These are phyloP conservation scores for Linnemannia zychae DNA, from an alignment of 192 early-diverging fungal species.

Conservation along the genomic window DNA sequence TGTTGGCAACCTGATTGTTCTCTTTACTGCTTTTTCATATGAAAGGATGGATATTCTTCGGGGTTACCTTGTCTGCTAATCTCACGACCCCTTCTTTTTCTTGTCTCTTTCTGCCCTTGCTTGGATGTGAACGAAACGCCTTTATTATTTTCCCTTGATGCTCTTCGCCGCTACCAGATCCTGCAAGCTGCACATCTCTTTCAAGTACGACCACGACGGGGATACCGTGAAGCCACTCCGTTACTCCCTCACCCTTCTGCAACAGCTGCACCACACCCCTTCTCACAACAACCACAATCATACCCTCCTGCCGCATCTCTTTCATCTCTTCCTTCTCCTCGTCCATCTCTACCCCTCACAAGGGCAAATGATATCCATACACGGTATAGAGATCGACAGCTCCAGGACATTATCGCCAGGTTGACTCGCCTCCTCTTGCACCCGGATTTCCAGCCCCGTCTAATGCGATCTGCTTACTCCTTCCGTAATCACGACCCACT, in stretches of 20 bases:
- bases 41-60: background rate
- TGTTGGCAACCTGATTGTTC: background rate
- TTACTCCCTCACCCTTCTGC: background rate
- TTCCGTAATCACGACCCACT: constrained; percentile 26
- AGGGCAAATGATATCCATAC: constrained; percentile 18
- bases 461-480: constrained; percentile 48
- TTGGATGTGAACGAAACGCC: background rate
- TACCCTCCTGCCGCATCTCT: background rate
- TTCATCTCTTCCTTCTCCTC: background rate
- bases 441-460: constrained; percentile 40
- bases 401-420: constrained; percentile 28
- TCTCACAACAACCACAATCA: background rate
- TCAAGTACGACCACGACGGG: constrained; percentile 36
- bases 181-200: constrained; percentile 43
- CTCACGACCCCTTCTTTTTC: constrained; percentile 2
- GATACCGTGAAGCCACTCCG: constrained; percentile 6
- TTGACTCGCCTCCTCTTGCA: constrained; percentile 22
- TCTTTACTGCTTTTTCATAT: background rate
- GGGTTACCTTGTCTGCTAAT: background rate
- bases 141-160: background rate
- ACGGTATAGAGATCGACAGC: constrained; percentile 26
- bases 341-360: background rate
- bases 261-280: background rate
- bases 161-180: constrained; percentile 33
- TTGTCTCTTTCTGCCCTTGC: background rate